phyloP scores from a whole-genome alignment of 2,329 filamentous ascomycete genomes.

The Tolypocladium tundrense region DNA sequence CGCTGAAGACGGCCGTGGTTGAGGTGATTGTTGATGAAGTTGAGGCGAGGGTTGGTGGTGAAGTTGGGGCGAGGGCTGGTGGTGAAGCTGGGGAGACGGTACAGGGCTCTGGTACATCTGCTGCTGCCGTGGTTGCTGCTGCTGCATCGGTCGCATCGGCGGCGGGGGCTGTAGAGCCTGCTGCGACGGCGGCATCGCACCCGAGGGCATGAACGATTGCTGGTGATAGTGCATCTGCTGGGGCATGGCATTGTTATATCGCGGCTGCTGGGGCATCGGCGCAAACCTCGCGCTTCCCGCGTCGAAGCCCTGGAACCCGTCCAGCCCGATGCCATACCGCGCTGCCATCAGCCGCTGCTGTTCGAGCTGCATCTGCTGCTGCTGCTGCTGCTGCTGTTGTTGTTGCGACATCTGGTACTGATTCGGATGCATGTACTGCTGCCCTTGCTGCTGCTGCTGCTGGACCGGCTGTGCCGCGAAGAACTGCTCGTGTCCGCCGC shows the following conservation, averaged over 20 bases:
- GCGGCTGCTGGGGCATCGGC: constrained; percentile 8
- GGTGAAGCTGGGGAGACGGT: constrained; percentile 9
- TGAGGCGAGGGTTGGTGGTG: not conserved
- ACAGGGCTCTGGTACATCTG: constrained; percentile 6
- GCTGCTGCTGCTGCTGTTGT: constrained; percentile 7
- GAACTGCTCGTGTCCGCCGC: constrained; percentile 13
- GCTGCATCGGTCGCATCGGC: not conserved
- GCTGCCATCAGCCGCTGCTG: constrained; percentile 7
- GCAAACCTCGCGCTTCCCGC: constrained; percentile 6
- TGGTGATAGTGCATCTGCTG: not conserved
- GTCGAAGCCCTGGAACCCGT: not conserved
- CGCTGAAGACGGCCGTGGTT: constrained; percentile 2
- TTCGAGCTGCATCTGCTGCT: constrained; percentile 9
- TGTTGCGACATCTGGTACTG: constrained; percentile 14
- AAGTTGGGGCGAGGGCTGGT: constrained; percentile 8
- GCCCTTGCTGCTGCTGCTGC: constrained; percentile 14
- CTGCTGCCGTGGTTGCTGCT: constrained; percentile 1
- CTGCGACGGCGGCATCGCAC: not conserved
- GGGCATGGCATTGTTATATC: not conserved
- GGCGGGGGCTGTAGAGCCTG: not conserved
- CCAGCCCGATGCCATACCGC: not conserved
- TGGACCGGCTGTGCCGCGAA: constrained; percentile 9
- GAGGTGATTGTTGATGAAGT: constrained; percentile 9
- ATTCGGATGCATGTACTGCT: constrained; percentile 5
- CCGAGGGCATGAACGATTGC: not conserved